phyloP scores from a whole-genome alignment of 805 yeast species.

The Teunomyces tritomae region DNA sequence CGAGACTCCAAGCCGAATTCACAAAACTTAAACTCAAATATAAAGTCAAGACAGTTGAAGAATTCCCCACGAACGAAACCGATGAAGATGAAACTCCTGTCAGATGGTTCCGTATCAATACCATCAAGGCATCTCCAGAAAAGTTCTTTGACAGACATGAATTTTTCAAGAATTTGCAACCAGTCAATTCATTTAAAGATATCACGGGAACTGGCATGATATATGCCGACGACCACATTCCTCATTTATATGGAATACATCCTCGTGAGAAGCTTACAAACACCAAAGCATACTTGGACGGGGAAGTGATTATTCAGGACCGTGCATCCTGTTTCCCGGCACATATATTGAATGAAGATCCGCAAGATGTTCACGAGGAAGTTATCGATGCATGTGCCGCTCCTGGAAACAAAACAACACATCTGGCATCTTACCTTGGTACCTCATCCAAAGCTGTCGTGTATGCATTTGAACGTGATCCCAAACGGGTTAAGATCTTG shows the following conservation, averaged over 20 bases:
- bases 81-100: constrained; percentile 68
- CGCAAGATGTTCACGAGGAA: constrained; percentile 49
- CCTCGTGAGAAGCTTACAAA: constrained; percentile 70
- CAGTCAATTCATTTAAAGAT: constrained; percentile 46
- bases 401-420: constrained; percentile 97
- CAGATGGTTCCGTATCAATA: constrained; percentile 77
- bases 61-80: constrained; percentile 41
- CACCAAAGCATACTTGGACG: constrained; percentile 67
- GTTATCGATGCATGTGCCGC: constrained; percentile 96
- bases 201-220: constrained; percentile 51
- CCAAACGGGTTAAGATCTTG: constrained; percentile 64
- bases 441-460: constrained; percentile 39
- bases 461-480: constrained; percentile 86
- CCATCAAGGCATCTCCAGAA: constrained; percentile 47
- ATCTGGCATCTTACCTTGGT: constrained; percentile 68
- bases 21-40: constrained; percentile 72
- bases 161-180: constrained; percentile 41
- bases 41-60: constrained; percentile 56
- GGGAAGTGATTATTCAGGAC: constrained; percentile 88
- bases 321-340: constrained; percentile 98
- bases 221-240: constrained; percentile 71
- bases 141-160: constrained; percentile 23
- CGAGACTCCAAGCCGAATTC: constrained; percentile 79
- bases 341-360: constrained; percentile 58
- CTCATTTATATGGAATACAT: constrained; percentile 76